Percentiles rank a stretch among this genome's conserved stretches.
Evolutionary conservation across 2,329 filamentous ascomycete genomes (phyloP).

Genomic region (Colletotrichum somersetense): DNA sequence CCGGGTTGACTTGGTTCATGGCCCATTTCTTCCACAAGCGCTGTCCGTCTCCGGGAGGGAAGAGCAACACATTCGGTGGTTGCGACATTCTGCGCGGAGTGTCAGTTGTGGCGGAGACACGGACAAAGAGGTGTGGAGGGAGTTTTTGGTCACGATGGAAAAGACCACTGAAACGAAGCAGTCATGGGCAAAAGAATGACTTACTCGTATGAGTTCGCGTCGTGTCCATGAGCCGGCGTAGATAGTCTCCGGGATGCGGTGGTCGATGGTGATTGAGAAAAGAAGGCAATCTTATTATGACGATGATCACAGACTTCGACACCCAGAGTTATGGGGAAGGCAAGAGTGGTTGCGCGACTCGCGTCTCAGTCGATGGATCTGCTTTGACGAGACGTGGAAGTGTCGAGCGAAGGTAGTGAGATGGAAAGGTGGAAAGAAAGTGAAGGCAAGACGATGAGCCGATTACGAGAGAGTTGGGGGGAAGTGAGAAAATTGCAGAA

Average conservation of each 20-base stretch:
- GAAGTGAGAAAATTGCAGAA: neutral
- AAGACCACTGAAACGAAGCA: neutral
- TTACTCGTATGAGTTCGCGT: neutral
- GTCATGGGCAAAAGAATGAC: neutral
- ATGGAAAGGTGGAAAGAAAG: neutral
- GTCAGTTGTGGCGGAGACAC: neutral
- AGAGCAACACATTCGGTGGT: neutral
- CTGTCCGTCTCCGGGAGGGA: no score
- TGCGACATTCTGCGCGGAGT: neutral
- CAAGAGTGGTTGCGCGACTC: no score
- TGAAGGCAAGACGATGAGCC: neutral
- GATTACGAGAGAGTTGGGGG: neutral
- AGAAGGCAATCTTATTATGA: no score
- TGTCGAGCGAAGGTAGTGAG: neutral
- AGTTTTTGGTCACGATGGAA: neutral
- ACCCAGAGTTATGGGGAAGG: no score
- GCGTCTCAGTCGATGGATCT: no score
- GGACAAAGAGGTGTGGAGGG: neutral
- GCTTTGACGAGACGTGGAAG: neutral
- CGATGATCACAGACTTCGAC: neutral
- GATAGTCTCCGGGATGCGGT: neutral
- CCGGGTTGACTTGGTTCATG: neutral
- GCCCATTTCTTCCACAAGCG: slow-evolving; percentile 4
- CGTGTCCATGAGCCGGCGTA: neutral
- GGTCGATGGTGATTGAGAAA: neutral